Evolutionary conservation across 495 filamentous ascomycete genomes (phyloP).

Genomic region (Wilcoxina mikolae): DNA sequence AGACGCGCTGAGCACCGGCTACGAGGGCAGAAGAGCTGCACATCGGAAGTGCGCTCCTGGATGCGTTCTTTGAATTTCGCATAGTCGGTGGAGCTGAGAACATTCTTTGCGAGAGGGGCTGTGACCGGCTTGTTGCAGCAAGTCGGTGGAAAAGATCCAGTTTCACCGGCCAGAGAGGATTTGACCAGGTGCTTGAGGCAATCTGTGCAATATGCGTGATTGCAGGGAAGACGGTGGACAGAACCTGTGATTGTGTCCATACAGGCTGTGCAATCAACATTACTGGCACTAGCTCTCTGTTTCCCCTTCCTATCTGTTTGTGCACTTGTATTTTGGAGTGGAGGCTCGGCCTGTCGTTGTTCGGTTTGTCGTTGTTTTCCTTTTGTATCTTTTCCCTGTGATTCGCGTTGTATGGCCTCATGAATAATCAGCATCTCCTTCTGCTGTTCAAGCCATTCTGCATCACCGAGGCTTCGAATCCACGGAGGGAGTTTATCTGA

Average conservation of each 20-base stretch:
- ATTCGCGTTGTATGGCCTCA: no score
- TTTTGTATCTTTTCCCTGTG: no score
- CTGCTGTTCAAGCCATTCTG: no score
- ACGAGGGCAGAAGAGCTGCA: background rate
- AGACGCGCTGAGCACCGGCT: background rate
- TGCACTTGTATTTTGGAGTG: no score
- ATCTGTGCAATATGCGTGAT: background rate
- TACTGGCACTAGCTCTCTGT: background rate
- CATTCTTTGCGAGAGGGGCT: background rate
- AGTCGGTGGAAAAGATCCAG: background rate
- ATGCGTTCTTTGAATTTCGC: background rate
- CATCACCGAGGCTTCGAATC: no score
- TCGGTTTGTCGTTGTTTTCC: no score
- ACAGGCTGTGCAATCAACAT: background rate
- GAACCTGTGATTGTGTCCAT: background rate
- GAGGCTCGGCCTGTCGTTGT: no score
- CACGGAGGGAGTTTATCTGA: no score
- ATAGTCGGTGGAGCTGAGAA: background rate
- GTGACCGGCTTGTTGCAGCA: background rate
- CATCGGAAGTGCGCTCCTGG: background rate
- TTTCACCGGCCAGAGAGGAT: background rate
- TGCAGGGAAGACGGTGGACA: background rate
- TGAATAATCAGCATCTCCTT: no score
- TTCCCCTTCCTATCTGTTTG: background rate
- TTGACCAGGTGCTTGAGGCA: background rate